Evolutionary conservation across 78 protist genomes (phyloP).

Genomic region (Dictyostelium discoideum): DNA sequence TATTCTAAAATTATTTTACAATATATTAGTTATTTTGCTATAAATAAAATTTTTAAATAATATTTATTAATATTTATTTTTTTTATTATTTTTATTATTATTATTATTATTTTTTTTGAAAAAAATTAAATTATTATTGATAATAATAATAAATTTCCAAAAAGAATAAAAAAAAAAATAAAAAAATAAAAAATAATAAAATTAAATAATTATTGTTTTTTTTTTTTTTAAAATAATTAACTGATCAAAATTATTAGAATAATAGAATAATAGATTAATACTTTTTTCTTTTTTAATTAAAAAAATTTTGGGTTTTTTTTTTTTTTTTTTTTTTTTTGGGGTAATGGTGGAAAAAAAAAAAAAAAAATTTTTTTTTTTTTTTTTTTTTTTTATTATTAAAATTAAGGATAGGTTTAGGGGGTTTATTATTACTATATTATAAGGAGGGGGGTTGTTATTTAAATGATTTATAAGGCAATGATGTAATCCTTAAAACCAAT

Average conservation of each 20-base stretch:
- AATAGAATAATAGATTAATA: not conserved
- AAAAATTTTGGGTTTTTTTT: not conserved
- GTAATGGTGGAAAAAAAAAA: not conserved
- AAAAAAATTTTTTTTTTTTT: not conserved
- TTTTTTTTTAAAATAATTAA: not conserved
- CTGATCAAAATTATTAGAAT: not conserved
- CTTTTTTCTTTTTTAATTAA: not conserved
- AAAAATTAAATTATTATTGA: not conserved
- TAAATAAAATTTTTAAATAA: not conserved
- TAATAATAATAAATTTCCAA: not conserved
- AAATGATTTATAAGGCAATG: not conserved
- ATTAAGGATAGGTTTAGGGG: not conserved
- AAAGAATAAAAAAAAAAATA: not conserved
- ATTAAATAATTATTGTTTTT: not conserved
- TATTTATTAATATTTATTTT: not conserved
- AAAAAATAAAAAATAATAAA: not conserved
- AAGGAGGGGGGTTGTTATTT: not conserved
- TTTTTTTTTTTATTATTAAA: no score
- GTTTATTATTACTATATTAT: not conserved
- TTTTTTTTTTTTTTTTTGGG: not conserved
- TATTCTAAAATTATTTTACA: not conserved
- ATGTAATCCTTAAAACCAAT: not conserved
- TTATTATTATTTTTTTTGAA: not conserved
- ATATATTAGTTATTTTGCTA: not conserved
- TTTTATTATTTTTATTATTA: not conserved